Evolutionary conservation across 495 filamentous ascomycete genomes (phyloP).

Genomic region (Zalerion maritima): DNA sequence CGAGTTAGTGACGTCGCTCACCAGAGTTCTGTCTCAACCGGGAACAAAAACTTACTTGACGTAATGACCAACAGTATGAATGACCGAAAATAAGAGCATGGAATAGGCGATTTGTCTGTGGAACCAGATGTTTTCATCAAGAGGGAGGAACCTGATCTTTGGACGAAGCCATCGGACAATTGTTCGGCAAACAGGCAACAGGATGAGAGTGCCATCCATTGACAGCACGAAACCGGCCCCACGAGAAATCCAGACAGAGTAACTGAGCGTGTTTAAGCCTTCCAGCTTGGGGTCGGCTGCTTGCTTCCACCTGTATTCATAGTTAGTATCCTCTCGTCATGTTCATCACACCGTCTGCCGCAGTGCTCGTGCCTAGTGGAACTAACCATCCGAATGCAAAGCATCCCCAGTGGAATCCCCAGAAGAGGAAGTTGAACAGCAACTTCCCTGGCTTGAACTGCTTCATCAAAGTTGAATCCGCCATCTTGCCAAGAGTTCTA

Average conservation of each 20-base stretch:
- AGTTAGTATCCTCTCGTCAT: constrained; percentile 14
- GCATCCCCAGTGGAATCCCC: constrained; percentile 63
- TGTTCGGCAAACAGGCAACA: constrained; percentile 90
- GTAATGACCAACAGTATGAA: constrained; percentile 74
- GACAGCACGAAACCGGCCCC: constrained; percentile 74
- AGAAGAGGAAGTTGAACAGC: constrained; percentile 74
- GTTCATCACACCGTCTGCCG: constrained; percentile 1
- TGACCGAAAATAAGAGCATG: constrained; percentile 63
- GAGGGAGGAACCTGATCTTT: constrained; percentile 72
- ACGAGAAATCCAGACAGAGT: constrained; percentile 90
- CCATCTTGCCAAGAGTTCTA: constrained; percentile 23
- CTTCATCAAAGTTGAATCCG: constrained; percentile 27
- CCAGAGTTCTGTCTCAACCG: background rate
- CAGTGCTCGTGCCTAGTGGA: constrained; percentile 2
- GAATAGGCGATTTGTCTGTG: constrained; percentile 91
- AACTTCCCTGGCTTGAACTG: constrained; percentile 54
- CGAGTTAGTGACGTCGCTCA: too few species aligned
- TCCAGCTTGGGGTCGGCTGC: constrained; percentile 46
- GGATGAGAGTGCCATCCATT: constrained; percentile 73
- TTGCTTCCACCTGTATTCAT: constrained; percentile 58
- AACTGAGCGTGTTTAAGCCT: constrained; percentile 65
- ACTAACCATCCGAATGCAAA: constrained; percentile 84
- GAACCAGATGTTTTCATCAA: constrained; percentile 94
- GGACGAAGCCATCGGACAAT: constrained; percentile 70
- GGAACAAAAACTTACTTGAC: constrained; percentile 76